Evolutionary conservation across 805 yeast genomes (phyloP), one percentile per base, ranked within the genome.

Genomic region (Blastobotrys americana): DNA sequence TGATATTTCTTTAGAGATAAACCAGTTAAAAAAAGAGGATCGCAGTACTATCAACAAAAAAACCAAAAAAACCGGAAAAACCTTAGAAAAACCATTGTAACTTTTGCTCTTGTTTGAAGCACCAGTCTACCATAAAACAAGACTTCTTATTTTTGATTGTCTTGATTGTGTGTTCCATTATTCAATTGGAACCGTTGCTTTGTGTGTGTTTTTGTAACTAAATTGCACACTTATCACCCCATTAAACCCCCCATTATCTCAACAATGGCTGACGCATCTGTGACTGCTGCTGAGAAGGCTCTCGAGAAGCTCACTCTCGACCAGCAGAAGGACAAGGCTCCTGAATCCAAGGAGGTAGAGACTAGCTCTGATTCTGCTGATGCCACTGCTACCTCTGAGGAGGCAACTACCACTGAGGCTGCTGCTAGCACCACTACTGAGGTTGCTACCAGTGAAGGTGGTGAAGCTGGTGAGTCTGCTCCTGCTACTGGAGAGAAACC

Each of bases 381-480:
- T 41, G 63, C 68, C 39, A 55, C 62, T 42, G 71, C 71, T 53
- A 69, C 77, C 47, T 83, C 76, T 59, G 68, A 75, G 48, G 72
- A 84, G 46, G 88, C 88, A 73, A 53, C 42, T 31, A 46, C 41
- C 34, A 87, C 47, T 19, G 53, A 44, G 40, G 87, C 88, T 73
- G 42, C 8, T n/a, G 37, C 18, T 8, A 17, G 8, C 18, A 13
- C 18, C 8, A 34, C 18, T 34, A 23, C 42, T 18, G 44, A 45
- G 34, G 20, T 41, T 42, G 37, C 33, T 27, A 27, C 13, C 13
- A 34, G 8, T 13, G 18, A 34, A n/a, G 37, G 37, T 34, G 15
- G 8, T n/a, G 18, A 8, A 6, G 18, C 49, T 27, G 43, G 52
- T 38, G 45, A 41, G 36, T 50, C 52, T 20, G 55, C 51, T 31